Evolutionary conservation across 345 rosid species (phyloP).

Genomic region (Boechera retrofracta): DNA sequence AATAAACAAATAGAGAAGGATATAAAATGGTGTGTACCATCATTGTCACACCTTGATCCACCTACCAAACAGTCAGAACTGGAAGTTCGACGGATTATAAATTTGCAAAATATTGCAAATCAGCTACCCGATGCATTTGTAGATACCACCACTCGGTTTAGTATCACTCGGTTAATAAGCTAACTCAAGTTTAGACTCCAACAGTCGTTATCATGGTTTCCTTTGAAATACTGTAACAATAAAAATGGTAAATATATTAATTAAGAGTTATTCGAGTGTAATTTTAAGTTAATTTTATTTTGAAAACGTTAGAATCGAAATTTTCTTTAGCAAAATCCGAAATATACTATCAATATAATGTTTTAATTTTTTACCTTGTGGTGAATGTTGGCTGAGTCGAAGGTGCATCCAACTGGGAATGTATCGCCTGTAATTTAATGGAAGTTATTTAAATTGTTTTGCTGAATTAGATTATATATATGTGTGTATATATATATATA

Average conservation of each 20-base stretch:
- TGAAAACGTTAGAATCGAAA: not conserved
- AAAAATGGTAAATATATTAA: not conserved
- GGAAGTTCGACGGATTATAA: too few relatives aligned
- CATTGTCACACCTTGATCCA: too few relatives aligned
- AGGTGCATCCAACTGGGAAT: constrained; percentile 76
- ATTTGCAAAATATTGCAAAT: too few relatives aligned
- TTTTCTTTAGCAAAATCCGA: not conserved
- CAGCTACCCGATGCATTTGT: too few relatives aligned
- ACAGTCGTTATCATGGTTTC: constrained; percentile 59
- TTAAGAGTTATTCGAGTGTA: not conserved
- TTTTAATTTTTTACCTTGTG: constrained; percentile 59
- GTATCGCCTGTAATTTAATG: constrained; percentile 59
- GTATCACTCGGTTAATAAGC: too few relatives aligned
- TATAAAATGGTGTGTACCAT: too few relatives aligned
- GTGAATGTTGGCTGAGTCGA: constrained; percentile 66
- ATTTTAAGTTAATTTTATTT: not conserved
- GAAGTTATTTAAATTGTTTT: not conserved
- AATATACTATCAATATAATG: not conserved
- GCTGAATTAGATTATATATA: not conserved
- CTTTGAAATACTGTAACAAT: constrained; percentile 60
- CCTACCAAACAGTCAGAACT: too few relatives aligned
- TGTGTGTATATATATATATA: not conserved
- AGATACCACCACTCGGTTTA: constrained; percentile 44
- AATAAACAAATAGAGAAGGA: too few relatives aligned
- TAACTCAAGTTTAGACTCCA: too few relatives aligned